phyloP scores from a whole-genome alignment of 129 eudicot genomes.

The Silybum marianum region DNA sequence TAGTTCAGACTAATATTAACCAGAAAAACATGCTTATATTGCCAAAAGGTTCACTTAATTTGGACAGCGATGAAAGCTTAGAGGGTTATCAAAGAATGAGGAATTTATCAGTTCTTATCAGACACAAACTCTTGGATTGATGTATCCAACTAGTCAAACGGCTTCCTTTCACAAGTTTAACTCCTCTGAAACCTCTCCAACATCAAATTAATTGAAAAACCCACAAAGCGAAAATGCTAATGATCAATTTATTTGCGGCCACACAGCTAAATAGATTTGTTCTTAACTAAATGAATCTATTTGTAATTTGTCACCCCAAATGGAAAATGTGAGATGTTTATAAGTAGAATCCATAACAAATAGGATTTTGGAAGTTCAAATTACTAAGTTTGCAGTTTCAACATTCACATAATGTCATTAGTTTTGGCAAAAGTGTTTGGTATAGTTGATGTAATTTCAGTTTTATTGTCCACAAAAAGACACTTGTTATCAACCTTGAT shows the following conservation, averaged over 20 bases:
- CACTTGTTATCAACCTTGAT: not conserved
- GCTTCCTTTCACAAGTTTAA: not conserved
- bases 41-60: constrained; percentile 16
- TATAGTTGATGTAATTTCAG: constrained; percentile 5
- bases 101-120: not conserved
- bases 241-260: not conserved
- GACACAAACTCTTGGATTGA: not conserved
- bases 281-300: not conserved
- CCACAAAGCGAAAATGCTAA: constrained; percentile 16
- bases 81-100: not conserved
- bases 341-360: constrained; percentile 2
- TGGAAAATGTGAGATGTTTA: not conserved
- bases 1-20: not conserved
- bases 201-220: constrained; percentile 18
- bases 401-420: not conserved
- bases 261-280: not conserved
- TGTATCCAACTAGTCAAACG: constrained; percentile 2
- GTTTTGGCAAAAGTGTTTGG: not conserved
- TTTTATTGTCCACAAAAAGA: not conserved
- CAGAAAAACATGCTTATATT: constrained; percentile 14
- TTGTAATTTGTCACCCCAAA: not conserved
- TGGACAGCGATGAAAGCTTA: constrained; percentile 11
- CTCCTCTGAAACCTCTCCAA: not conserved
- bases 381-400: not conserved
- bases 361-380: not conserved